These are phyloP conservation scores for Blastobotrys proliferans DNA, from an alignment of 1,139 yeast genomes.

Conservation along the genomic window DNA sequence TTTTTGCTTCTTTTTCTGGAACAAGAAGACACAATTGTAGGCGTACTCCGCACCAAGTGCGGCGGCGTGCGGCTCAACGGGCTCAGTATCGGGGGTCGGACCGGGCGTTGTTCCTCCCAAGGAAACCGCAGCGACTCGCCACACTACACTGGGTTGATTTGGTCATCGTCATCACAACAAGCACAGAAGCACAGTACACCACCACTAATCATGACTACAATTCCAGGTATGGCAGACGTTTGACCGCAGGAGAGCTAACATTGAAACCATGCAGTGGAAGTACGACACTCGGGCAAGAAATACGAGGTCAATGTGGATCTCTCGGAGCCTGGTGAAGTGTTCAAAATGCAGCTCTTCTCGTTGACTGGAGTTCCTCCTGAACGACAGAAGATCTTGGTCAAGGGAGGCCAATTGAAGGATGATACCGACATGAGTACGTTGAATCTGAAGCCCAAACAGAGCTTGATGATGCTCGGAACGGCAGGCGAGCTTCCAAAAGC, in stretches of 20 bases:
- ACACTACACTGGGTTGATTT: too few species aligned
- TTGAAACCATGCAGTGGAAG: too few species aligned
- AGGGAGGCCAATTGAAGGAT: conserved; percentile 82
- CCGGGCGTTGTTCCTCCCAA: too few species aligned
- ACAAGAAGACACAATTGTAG: too few species aligned
- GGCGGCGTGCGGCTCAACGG: too few species aligned
- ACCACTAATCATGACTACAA: conserved; percentile 3
- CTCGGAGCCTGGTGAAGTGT: conserved; percentile 50
- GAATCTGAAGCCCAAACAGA: conserved; percentile 58
- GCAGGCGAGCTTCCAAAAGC: conserved; percentile 68
- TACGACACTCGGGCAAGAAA: conserved; percentile 82
- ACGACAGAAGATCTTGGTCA: conserved; percentile 84
- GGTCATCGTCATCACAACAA: too few species aligned
- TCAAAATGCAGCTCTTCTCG: conserved; percentile 68
- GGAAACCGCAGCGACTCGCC: too few species aligned
- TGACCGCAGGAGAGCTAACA: background rate
- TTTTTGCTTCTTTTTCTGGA: too few species aligned
- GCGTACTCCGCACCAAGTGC: too few species aligned
- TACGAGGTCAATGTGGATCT: conserved; percentile 62
- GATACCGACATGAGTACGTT: conserved; percentile 50
- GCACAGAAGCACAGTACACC: too few species aligned
- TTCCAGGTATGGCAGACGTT: conserved; percentile 1
- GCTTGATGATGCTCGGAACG: conserved; percentile 88
- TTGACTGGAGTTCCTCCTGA: conserved; percentile 78
- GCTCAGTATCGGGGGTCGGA: too few species aligned